Conservation (phyloP, 257 asterid genomes). For the Sherardia arvensis region DNA sequence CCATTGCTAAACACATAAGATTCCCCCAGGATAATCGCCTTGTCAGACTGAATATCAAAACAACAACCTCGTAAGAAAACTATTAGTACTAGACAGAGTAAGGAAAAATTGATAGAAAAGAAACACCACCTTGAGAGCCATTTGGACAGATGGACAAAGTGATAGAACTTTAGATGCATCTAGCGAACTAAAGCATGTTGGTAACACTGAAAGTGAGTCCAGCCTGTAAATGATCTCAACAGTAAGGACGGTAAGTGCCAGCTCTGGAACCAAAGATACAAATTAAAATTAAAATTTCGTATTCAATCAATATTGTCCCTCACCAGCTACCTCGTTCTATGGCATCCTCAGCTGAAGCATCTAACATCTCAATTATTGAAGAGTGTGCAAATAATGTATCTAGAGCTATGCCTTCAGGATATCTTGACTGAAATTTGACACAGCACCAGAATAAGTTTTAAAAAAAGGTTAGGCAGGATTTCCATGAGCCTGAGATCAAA, state of each 20-base stretch:
- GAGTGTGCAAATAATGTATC: conserved; percentile 65
- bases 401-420: conserved; percentile 86
- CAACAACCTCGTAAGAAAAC: conserved; percentile 13
- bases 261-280: conserved; percentile 3
- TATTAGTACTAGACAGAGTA: too few relatives aligned
- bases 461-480: background rate
- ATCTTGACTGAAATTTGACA: conserved; percentile 58
- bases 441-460: conserved; percentile 22
- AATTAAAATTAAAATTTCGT: background rate
- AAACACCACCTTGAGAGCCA: conserved; percentile 54
- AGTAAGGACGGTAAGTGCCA: background rate
- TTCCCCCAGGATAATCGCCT: conserved; percentile 76
- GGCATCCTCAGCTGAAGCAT: conserved; percentile 84
- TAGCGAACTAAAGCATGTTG: conserved; percentile 67
- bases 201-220: conserved; percentile 77
- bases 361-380: conserved; percentile 80
- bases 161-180: conserved; percentile 83
- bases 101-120: background rate
- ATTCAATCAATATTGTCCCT: conserved; percentile 14
- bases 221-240: conserved; percentile 46
- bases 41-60: conserved; percentile 52
- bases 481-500: background rate
- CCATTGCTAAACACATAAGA: conserved; percentile 66
- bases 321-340: conserved; percentile 90
- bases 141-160: conserved; percentile 73